These are phyloP conservation scores for Fomitopsis betulina DNA, from an alignment of 1,284 basidiomycete species.

Conservation along the genomic window DNA sequence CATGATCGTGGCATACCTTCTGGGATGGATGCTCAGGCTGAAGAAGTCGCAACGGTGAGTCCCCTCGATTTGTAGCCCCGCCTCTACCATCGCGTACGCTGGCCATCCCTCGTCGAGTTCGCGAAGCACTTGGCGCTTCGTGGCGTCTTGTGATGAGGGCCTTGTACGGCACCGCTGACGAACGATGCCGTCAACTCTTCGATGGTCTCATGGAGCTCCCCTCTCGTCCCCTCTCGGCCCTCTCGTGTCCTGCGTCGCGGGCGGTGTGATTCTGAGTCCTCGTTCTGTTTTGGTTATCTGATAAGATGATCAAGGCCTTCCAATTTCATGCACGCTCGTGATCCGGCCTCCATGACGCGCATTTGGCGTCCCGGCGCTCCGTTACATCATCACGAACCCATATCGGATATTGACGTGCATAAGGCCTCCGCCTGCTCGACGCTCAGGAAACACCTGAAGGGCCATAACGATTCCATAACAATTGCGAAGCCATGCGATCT, in stretches of 20 bases:
- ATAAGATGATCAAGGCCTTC: not conserved
- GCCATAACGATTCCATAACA: no score
- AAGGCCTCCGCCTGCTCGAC: no score
- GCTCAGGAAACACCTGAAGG: no score
- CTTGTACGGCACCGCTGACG: no score
- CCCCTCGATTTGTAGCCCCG: not conserved
- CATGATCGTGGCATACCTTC: slow-evolving; percentile 45
- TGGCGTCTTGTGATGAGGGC: no score
- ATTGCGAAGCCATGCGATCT: not conserved
- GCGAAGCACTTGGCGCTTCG: not conserved
- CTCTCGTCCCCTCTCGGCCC: not conserved
- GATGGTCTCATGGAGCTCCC: no score
- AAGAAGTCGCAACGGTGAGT: slow-evolving; percentile 59
- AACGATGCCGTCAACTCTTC: no score
- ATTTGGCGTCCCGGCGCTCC: no score
- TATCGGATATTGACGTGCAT: no score
- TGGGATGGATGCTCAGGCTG: slow-evolving; percentile 49
- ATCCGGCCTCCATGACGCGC: not conserved
- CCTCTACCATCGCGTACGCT: not conserved
- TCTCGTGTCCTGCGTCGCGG: not conserved
- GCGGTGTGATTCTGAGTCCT: not conserved
- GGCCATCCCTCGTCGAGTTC: not conserved
- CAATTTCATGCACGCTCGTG: not conserved
- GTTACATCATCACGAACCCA: no score
- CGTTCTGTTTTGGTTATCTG: no score